Evolutionary conservation across 2,329 filamentous ascomycete species (phyloP), one percentile per base, ranked within the genome.

Genomic region (Mollisiaceae sp.): DNA sequence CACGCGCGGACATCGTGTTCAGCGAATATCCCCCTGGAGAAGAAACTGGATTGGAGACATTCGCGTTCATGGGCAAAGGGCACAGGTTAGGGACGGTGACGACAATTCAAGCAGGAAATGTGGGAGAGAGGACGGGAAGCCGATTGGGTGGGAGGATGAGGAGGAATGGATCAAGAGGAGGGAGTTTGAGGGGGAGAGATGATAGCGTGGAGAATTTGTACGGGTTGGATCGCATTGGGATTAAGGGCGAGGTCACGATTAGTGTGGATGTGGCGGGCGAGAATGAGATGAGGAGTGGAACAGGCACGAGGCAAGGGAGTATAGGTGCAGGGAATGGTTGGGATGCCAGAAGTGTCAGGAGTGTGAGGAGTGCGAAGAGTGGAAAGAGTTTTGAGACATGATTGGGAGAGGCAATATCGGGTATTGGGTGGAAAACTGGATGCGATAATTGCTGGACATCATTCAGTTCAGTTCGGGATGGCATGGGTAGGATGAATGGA

Each of bases 1-100:
- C 83, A 0, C 78, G 84, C 38, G 79, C 82, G 20, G 78, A 80
- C n/a, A 85, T 87, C 61, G 77, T 87, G 38, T 86, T 86, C 64
- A 71, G 81, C 9, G 78, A 80, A 45, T 68, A 68, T 1, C 76
- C 78, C 4, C 78, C 79, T 0, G 75, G 75, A 0, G 78, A 81
- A 12, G 81, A 85, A 20, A 81, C 81, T 0, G 85, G 85, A 0
- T 69, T 86, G 9, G 77, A 79, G 22, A 86, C 84, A 0, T 86
- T 87, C 63, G 76, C 80, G 8, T 75, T 75, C 39, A 67, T 76
- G 60, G 73, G 74, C 0, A 71, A 67, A 38, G 65, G 68, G 2
- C 62, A 70, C 32, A 62, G 70, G 38, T 59, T 43, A 27, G 69
- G 54, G 24, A 64, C 59, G 5, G 57, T 41, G 22, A 68, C 58